Evolutionary conservation across 192 early-diverging fungal genomes (phyloP), one percentile per base, ranked within the genome.

Genomic region (Haplosporangium gracile): DNA sequence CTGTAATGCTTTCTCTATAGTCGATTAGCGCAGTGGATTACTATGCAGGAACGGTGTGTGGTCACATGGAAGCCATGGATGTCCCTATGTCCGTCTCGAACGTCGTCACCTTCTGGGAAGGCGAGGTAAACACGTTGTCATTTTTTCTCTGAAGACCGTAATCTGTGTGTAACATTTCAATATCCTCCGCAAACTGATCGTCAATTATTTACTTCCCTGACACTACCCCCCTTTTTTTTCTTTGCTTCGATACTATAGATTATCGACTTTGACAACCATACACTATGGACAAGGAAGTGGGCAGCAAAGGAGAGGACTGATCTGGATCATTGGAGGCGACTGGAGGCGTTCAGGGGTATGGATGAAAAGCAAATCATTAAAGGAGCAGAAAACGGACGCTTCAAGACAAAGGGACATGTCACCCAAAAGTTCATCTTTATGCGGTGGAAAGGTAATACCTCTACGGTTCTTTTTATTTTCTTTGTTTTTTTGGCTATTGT

Each of bases 371-470:
- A 79, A 43, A 79, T 89, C 34, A 57, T 78, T 18, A 77, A 80
- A 5, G 88, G 83, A 15, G 75, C 80, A 40, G 78, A 76, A 68
- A 76, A 53, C 3, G 78, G 85, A 42, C 82, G 85, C 69, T 89
- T 90, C 70, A 88, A 36, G 36, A 36, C 36, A 36, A 36, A 90
- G 72, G 89, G 89, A 34, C 82, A 89, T 72, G 71, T 91, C 36
- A 82, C 89, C 26, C 87, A 94, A 76, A 93, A 94, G 49, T 93
- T 91, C 73, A 90, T 94, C n/a, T 92, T 93, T 70, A 94, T 94
- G 93, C 92, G 93, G 26, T 94, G 93, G 93, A 94, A 94, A 84
- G 89, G 89, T 89, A 79, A 32, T 10, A 5, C 49, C 24, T 34
- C 4, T 43, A 22, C 22, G 10, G n/a, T 7, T 26, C n/a, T 15